A percentile compares a stretch with the other conserved stretches of the same genome.
Evolutionary conservation across 495 filamentous ascomycete species (phyloP).

Genomic region (Choiromyces venosus): DNA sequence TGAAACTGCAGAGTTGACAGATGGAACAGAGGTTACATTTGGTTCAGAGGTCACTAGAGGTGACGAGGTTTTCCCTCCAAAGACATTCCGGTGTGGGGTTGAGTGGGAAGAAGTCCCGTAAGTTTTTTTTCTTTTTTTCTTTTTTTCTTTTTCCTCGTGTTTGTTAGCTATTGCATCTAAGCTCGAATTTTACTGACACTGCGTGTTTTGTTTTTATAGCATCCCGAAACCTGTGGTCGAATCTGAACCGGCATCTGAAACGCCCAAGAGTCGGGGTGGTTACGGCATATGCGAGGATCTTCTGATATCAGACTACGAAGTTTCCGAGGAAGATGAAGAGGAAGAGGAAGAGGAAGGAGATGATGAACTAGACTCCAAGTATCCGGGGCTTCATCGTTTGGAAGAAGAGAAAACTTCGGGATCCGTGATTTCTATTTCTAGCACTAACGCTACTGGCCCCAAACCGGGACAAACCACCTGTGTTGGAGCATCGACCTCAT

Average conservation of each 20-base stretch:
- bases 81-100: constrained; percentile 41
- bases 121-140: constrained; percentile 10
- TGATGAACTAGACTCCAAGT: constrained; percentile 21
- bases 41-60: constrained; percentile 54
- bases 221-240: neutral
- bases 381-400: constrained; percentile 25
- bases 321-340: constrained; percentile 24
- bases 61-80: constrained; percentile 41
- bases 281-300: constrained; percentile 28
- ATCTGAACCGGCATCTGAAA: constrained; percentile 11
- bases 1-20: constrained; percentile 43
- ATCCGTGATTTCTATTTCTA: constrained; percentile 25
- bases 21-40: constrained; percentile 53
- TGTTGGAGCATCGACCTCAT: constrained; percentile 33
- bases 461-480: constrained; percentile 23
- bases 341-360: constrained; percentile 29
- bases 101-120: constrained; percentile 39
- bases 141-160: neutral
- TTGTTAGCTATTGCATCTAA: neutral
- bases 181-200: neutral
- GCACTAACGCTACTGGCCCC: constrained; percentile 7
- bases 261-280: constrained; percentile 24
- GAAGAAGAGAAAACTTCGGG: constrained; percentile 35
- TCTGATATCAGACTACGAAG: neutral
- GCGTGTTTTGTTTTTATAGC: neutral